A percentile compares a stretch with the other conserved stretches of the same genome.
These are phyloP conservation scores for Nakataea oryzae DNA, from an alignment of 2,329 filamentous ascomycete genomes.

Conservation along the genomic window DNA sequence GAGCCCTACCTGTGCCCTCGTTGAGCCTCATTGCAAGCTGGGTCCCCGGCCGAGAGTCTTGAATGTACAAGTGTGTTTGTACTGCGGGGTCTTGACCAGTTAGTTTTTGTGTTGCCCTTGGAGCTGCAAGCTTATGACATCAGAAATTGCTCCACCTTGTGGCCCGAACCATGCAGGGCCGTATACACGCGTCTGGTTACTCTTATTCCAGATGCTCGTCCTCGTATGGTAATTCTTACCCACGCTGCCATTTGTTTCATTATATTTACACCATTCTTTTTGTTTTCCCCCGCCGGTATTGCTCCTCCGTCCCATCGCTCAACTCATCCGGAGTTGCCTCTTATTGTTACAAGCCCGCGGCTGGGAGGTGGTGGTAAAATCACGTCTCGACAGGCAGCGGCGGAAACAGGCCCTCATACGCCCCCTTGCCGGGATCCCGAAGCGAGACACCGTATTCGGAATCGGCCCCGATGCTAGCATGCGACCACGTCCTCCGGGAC, in stretches of 20 bases:
- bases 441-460: constrained; percentile 50
- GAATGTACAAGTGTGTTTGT: too few relatives aligned
- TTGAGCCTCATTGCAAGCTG: constrained; percentile 30
- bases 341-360: constrained; percentile 6
- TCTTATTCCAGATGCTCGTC: too few relatives aligned
- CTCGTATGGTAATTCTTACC: neutral
- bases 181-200: too few relatives aligned
- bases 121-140: neutral
- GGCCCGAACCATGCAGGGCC: neutral
- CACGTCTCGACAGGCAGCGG: constrained; percentile 31
- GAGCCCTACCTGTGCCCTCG: constrained; percentile 26
- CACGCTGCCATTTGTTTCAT: neutral
- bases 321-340: too few relatives aligned
- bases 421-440: constrained; percentile 21
- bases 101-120: neutral
- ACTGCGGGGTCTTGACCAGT: neutral
- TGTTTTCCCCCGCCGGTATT: neutral
- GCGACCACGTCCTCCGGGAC: constrained; percentile 50
- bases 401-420: constrained; percentile 40
- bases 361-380: constrained; percentile 6
- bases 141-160: neutral
- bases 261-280: neutral
- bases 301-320: neutral
- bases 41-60: too few relatives aligned
- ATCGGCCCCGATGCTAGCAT: constrained; percentile 56